Conservation (phyloP, 2,329 filamentous ascomycete species). For the Penicillium psychrosexuale region DNA sequence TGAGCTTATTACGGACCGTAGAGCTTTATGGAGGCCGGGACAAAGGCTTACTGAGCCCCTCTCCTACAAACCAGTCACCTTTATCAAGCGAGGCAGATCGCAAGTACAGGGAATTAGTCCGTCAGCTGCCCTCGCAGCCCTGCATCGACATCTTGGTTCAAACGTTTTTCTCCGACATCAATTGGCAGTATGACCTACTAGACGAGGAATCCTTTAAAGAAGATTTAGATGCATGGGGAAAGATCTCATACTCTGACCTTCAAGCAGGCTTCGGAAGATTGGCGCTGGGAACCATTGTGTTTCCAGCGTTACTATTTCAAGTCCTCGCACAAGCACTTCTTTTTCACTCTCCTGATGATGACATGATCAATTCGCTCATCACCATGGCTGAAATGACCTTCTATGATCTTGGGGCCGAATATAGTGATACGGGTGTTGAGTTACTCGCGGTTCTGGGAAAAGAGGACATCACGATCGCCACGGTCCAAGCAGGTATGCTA, state of each 20-base stretch:
- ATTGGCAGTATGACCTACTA: constrained; percentile 18
- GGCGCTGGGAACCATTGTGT: constrained; percentile 4
- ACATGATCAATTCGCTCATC: constrained; percentile 1
- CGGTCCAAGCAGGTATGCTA: constrained; percentile 17
- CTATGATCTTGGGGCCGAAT: constrained; percentile 14
- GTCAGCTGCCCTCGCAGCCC: constrained; percentile 6
- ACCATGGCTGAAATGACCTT: constrained; percentile 13
- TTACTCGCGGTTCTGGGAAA: constrained; percentile 14
- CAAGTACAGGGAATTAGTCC: constrained; percentile 9
- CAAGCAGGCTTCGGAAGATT: constrained; percentile 4
- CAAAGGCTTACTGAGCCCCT: not conserved
- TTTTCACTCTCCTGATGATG: constrained; percentile 11
- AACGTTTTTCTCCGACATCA: constrained; percentile 13
- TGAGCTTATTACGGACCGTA: constrained; percentile 13
- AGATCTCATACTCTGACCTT: constrained; percentile 11
- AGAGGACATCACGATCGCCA: constrained; percentile 9
- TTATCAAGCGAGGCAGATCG: not conserved
- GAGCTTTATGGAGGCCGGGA: not conserved
- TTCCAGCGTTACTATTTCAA: constrained; percentile 19
- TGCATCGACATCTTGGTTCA: constrained; percentile 11
- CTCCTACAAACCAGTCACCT: not conserved
- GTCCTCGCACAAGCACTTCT: constrained; percentile 18
- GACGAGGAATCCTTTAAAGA: constrained; percentile 12
- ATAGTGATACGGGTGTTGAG: constrained; percentile 12
- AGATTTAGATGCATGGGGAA: constrained; percentile 8